These are phyloP conservation scores for Fusarium foetens DNA, from an alignment of 2,329 filamentous ascomycete species.

Conservation along the genomic window DNA sequence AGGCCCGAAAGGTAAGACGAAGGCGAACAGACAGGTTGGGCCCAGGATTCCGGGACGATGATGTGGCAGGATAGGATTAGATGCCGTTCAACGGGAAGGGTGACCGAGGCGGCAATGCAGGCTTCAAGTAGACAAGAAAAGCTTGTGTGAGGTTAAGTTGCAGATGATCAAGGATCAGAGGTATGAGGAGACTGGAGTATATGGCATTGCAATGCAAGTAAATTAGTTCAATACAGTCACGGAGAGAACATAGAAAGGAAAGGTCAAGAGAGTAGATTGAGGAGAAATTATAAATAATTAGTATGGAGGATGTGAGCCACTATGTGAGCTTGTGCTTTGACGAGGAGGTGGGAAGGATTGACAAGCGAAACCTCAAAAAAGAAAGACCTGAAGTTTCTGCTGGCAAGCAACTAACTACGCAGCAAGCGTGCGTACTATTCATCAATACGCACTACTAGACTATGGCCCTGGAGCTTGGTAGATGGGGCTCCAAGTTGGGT, in stretches of 20 bases:
- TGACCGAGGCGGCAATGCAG: constrained; percentile 29
- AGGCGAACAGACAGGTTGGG: constrained; percentile 29
- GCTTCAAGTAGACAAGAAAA: constrained; percentile 25
- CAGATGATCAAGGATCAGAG: constrained; percentile 16
- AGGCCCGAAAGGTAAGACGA: constrained; percentile 39
- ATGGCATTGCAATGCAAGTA: constrained; percentile 9
- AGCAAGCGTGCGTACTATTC: constrained; percentile 16
- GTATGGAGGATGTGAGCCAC: constrained; percentile 35
- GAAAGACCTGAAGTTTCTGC: constrained; percentile 42
- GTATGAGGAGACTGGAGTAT: constrained; percentile 7
- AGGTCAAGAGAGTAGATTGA: background rate
- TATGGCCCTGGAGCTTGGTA: constrained; percentile 34
- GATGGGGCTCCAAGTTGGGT: constrained; percentile 33
- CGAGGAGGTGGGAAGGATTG: constrained; percentile 29
- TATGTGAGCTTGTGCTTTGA: constrained; percentile 31
- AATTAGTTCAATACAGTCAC: constrained; percentile 13
- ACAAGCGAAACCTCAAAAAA: constrained; percentile 41
- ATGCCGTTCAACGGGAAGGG: constrained; percentile 31
- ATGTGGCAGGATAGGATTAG: constrained; percentile 47
- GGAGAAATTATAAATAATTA: constrained; percentile 11
- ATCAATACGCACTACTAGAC: constrained; percentile 19
- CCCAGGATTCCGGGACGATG: constrained; percentile 35
- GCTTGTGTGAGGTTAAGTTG: constrained; percentile 34
- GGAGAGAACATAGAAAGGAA: constrained; percentile 2
- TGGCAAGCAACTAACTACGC: constrained; percentile 38